phyloP scores from a whole-genome alignment of 176 grass and related monocot species.

The Zoysia japonica region DNA sequence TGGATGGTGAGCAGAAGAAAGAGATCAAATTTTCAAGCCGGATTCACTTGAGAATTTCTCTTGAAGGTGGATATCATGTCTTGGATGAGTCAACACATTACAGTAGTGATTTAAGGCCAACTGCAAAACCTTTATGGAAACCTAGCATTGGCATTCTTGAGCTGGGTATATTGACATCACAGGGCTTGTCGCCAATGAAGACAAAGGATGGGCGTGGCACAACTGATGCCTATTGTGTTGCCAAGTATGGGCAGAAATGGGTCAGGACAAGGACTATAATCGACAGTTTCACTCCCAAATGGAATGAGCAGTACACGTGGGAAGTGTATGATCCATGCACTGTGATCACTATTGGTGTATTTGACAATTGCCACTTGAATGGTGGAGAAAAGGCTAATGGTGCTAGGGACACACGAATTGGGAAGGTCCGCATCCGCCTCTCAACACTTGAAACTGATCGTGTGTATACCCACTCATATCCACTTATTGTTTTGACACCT shows the following conservation, averaged over 20 bases:
- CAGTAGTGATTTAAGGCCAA: slow-evolving; percentile 76
- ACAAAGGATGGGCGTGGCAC: slow-evolving; percentile 77
- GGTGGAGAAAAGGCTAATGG: slow-evolving; percentile 67
- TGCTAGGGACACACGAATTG: slow-evolving; percentile 60
- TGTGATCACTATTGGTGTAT: slow-evolving; percentile 68
- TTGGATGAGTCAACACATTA: slow-evolving; percentile 79
- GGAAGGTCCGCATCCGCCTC: slow-evolving; percentile 70
- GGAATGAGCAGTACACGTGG: slow-evolving; percentile 82
- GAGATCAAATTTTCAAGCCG: slow-evolving; percentile 65
- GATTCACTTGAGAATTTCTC: slow-evolving; percentile 65
- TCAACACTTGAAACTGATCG: slow-evolving; percentile 70
- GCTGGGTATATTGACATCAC: slow-evolving; percentile 64
- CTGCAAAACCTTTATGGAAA: slow-evolving; percentile 68
- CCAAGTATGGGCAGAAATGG: slow-evolving; percentile 81
- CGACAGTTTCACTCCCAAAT: slow-evolving; percentile 62
- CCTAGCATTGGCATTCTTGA: slow-evolving; percentile 66
- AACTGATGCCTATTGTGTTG: slow-evolving; percentile 71
- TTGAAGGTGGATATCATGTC: slow-evolving; percentile 77
- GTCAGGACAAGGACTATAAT: slow-evolving; percentile 72
- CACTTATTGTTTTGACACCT: slow-evolving; percentile 65
- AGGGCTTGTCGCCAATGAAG: slow-evolving; percentile 66
- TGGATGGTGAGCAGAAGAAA: slow-evolving; percentile 65
- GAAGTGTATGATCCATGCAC: slow-evolving; percentile 72
- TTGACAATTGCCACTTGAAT: slow-evolving; percentile 71
- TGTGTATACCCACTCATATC: slow-evolving; percentile 69